phyloP scores from a whole-genome alignment of 495 filamentous ascomycete genomes.

The Neurospora tetraspora region DNA sequence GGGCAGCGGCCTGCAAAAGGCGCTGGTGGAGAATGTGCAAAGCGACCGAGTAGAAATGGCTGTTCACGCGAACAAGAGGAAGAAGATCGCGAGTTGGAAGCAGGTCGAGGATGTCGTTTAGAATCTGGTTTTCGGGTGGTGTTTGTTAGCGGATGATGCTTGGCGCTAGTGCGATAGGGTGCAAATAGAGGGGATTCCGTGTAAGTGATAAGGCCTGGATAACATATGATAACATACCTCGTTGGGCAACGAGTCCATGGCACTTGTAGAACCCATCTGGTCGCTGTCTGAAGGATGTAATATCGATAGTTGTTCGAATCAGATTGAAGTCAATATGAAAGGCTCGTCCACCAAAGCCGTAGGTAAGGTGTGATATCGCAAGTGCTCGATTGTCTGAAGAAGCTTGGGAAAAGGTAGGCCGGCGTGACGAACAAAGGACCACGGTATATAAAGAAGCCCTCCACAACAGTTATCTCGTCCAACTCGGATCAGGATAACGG shows the following conservation, averaged over 20 bases:
- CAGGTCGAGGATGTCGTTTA: conserved; percentile 52
- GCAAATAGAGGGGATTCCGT: not conserved
- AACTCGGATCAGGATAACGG: not conserved
- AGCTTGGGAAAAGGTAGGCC: not conserved
- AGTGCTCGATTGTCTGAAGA: not conserved
- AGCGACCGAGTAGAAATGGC: conserved; percentile 56
- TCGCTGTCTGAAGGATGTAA: not conserved
- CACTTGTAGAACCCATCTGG: conserved; percentile 19
- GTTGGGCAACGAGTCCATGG: conserved; percentile 33
- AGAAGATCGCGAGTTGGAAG: conserved; percentile 53
- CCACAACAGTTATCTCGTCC: not conserved
- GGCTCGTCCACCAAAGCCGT: not conserved
- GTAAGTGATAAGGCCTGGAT: not conserved
- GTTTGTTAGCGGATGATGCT: conserved; percentile 6
- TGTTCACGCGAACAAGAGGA: conserved; percentile 48
- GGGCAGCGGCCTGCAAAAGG: conserved; percentile 44
- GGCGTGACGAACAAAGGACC: not conserved
- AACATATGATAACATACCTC: conserved; percentile 21
- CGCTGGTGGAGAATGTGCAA: conserved; percentile 59
- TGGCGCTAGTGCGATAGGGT: not conserved
- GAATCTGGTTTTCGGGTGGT: conserved; percentile 40
- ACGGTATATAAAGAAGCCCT: not conserved
- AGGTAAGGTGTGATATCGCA: not conserved
- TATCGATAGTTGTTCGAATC: not conserved
- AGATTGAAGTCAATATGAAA: not conserved